Evolutionary conservation across 2,329 filamentous ascomycete genomes (phyloP).

Genomic region (Hymenoscyphus occultus): DNA sequence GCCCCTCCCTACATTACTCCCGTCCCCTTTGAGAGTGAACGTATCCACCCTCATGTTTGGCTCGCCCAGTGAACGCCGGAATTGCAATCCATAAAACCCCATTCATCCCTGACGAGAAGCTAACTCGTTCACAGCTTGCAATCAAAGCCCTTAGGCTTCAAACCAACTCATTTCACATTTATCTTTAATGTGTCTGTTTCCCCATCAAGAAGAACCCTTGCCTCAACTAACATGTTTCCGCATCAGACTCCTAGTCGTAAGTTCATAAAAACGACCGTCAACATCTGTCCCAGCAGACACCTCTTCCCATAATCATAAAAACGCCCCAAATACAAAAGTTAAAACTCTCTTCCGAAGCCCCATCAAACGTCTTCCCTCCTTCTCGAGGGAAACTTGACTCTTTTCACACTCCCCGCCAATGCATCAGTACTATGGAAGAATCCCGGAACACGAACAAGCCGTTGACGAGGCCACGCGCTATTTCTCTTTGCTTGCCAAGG

Average conservation of each 20-base stretch:
- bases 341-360: neutral
- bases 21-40: neutral
- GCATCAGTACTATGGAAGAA: neutral
- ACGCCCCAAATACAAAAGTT: neutral
- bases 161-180: neutral
- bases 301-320: neutral
- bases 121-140: neutral
- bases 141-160: neutral
- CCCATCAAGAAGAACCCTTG: too few species aligned
- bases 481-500: slow-evolving; percentile 15
- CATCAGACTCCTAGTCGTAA: neutral
- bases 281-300: slow-evolving; percentile 5
- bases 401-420: slow-evolving; percentile 1
- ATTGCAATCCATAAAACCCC: neutral
- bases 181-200: neutral
- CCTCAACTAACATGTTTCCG: neutral
- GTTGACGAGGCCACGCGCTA: slow-evolving; percentile 12
- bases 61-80: neutral
- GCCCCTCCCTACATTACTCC: neutral
- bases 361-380: neutral
- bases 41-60: neutral
- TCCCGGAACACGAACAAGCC: slow-evolving; percentile 8
- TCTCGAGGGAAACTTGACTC: neutral
- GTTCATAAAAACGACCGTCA: neutral
- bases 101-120: neutral